Evolutionary conservation across 768 basidiomycete genomes (phyloP), one percentile per base, ranked within the genome.

Genomic region (Suillus plorans): DNA sequence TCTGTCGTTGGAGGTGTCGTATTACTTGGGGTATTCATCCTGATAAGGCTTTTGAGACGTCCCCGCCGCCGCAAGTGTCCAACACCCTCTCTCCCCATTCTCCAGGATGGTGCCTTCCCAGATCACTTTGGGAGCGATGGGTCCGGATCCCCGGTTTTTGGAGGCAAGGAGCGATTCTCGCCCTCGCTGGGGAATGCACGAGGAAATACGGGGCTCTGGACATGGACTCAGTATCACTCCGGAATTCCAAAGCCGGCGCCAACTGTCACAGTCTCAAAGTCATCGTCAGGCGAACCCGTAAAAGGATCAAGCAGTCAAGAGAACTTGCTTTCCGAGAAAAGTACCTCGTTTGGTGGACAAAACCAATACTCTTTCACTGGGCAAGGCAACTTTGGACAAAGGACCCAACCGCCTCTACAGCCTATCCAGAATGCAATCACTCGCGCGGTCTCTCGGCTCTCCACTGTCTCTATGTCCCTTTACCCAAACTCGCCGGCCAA

Each of bases 71-170:
- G 81, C 56, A 78, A 77, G n/a, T 84, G 81, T 22, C 89, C 86
- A 7, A 87, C 81, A n/a, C 91, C 89, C 4, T 92, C 90, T 37
- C 80, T 89, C n/a, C 91, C 90, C 0, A 88, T 90, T 56, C 78
- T 89, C 14, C 86, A 89, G 64, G 86, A 89, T 45, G 78, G 76
- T 14, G 83, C 80, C 65, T 73, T 80, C 14, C 82, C 84, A 31
- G 80, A 82, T 49, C 79, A 86, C 47, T 59, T 42, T 20, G 75
- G 74, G 56, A 80, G 77, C 63, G 76, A 79, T 42, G 71, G 79
- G 9, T 84, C 87, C 62, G 87, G 87, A 31, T 91, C 90, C 3
- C 89, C 89, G 31, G 77, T 92, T 42, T 92, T 93, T 69, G 90
- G 91, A n/a, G 90, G 91, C 2, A 86, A 87, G 69, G 90, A 92